A percentile compares a stretch with the other conserved stretches of the same genome.
Conservation (phyloP, 352 stramenopile genomes). For the Phytopythium oedochilum region DNA sequence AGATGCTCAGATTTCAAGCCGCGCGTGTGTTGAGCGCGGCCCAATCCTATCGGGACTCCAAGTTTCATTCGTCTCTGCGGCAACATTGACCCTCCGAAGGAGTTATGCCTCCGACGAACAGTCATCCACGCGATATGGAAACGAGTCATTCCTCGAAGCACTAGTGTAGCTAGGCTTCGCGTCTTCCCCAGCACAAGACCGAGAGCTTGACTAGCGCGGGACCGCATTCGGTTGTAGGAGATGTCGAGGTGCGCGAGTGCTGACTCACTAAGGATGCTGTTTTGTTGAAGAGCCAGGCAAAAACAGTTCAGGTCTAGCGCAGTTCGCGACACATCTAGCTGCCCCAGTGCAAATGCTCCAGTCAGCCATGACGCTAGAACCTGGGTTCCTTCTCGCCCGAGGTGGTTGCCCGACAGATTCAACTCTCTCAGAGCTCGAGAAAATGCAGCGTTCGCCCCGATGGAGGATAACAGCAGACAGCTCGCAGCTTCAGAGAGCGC, state of each 20-base stretch:
- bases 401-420: slow-evolving; percentile 58
- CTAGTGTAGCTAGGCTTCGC: slow-evolving; percentile 48
- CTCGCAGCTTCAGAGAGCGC: slow-evolving; percentile 24
- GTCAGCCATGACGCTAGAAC: slow-evolving; percentile 51
- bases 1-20: slow-evolving; percentile 28
- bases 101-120: background rate
- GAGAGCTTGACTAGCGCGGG: slow-evolving; percentile 40
- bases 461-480: slow-evolving; percentile 27
- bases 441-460: slow-evolving; percentile 48
- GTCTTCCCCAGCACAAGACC: slow-evolving; percentile 63
- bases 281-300: slow-evolving; percentile 51
- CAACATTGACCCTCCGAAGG: background rate
- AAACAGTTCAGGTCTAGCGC: slow-evolving; percentile 51
- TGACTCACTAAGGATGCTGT: slow-evolving; percentile 61
- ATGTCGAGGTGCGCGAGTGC: slow-evolving; percentile 55
- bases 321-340: slow-evolving; percentile 57
- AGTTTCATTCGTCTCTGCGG: background rate
- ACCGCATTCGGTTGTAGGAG: slow-evolving; percentile 64
- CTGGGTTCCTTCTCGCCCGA: slow-evolving; percentile 38
- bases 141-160: slow-evolving; percentile 56
- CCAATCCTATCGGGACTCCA: slow-evolving; percentile 1
- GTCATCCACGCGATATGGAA: slow-evolving; percentile 8
- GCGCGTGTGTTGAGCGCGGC: slow-evolving; percentile 9
- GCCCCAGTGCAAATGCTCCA: slow-evolving; percentile 42
- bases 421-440: slow-evolving; percentile 41